Conservation (phyloP, 2,329 filamentous ascomycete genomes). For the Stagonosporopsis vannaccii region DNA sequence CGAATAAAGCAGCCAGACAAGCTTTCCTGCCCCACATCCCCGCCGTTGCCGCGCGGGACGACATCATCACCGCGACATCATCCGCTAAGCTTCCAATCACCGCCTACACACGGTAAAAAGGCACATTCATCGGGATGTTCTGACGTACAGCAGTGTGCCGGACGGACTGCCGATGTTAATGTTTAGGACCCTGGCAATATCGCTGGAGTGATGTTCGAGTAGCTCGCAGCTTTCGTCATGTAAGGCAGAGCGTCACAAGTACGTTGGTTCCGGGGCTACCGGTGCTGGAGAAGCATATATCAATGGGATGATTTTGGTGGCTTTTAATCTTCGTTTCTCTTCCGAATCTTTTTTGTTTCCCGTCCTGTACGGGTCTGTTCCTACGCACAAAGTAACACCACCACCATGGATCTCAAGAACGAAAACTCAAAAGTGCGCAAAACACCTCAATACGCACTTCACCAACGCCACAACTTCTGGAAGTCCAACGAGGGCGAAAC, state of each 20-base stretch:
- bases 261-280: too few species aligned
- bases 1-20: not conserved
- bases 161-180: not conserved
- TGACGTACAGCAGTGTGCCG: not conserved
- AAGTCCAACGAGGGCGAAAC: conserved; percentile 59
- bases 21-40: not conserved
- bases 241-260: not conserved
- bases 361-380: too few species aligned
- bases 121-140: not conserved
- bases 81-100: not conserved
- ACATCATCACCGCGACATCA: not conserved
- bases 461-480: conserved; percentile 65
- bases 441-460: conserved; percentile 63
- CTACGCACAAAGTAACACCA: too few species aligned
- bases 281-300: too few species aligned
- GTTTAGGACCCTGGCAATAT: too few species aligned
- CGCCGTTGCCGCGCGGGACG: too few species aligned
- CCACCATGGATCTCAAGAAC: conserved; percentile 58
- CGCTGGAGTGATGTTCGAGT: not conserved
- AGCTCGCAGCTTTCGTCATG: not conserved
- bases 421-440: conserved; percentile 59
- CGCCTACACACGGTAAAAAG: not conserved
- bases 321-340: not conserved
- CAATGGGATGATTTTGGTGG: not conserved
- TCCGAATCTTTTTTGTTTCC: too few species aligned